A percentile compares a stretch with the other conserved stretches of the same genome.
Evolutionary conservation across 2,329 filamentous ascomycete genomes (phyloP).

Genomic region (Trichoderma sp.): DNA sequence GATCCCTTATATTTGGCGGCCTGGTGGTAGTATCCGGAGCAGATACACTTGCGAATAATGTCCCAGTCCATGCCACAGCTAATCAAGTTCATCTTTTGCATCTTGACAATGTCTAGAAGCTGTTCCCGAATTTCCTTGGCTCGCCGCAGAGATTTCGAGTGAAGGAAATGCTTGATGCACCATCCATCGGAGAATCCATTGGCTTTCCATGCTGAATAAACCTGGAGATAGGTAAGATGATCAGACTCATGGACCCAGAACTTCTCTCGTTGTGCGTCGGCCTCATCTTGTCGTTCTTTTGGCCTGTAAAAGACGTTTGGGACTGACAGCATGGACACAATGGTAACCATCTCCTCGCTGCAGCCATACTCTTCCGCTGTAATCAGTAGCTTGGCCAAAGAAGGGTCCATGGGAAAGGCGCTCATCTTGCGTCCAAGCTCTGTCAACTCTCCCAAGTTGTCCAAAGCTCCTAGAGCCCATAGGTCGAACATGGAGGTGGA

Average conservation of each 20-base stretch:
- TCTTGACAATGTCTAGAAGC: conserved; percentile 88
- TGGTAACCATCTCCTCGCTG: conserved; percentile 97
- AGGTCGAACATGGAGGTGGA: conserved; percentile 96
- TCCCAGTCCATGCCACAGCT: conserved; percentile 98
- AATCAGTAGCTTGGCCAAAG: conserved; percentile 91
- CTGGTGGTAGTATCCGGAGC: conserved; percentile 97
- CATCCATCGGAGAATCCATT: conserved; percentile 90
- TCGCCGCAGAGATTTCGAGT: conserved; percentile 88
- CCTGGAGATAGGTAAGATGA: conserved; percentile 91
- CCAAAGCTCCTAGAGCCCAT: conserved; percentile 91
- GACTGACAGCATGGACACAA: conserved; percentile 96
- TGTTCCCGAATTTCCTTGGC: conserved; percentile 96
- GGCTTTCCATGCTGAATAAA: conserved; percentile 92
- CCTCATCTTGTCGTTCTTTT: conserved; percentile 95
- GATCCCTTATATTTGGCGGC: conserved; percentile 95
- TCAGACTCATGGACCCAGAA: conserved; percentile 99
- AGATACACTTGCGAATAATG: conserved; percentile 92
- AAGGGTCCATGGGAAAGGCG: conserved; percentile 96
- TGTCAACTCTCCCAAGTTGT: conserved; percentile 92
- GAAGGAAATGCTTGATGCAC: conserved; percentile 92
- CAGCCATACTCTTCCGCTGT: conserved; percentile 88
- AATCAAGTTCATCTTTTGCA: conserved; percentile 84
- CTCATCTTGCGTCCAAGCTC: conserved; percentile 90
- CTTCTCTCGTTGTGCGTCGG: conserved; percentile 92
- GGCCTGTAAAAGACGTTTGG: conserved; percentile 96